Conservation (phyloP, 805 yeast species). For the Barnettozyma populi region DNA sequence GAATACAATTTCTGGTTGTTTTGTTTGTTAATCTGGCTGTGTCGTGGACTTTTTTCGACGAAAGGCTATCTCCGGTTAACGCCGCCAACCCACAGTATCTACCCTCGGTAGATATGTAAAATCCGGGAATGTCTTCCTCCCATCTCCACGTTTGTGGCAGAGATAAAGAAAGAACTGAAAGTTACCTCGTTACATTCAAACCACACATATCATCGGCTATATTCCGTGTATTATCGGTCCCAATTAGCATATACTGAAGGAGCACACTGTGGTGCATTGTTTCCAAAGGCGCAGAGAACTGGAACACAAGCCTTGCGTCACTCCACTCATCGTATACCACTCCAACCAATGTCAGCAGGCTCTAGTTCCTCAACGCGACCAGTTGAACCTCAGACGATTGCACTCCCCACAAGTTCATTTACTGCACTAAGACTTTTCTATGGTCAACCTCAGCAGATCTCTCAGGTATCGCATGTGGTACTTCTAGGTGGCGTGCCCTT, state of each 20-base stretch:
- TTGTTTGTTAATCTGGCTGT: not conserved
- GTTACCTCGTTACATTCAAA: too few relatives aligned
- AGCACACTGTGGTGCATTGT: not conserved
- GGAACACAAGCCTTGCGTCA: too few relatives aligned
- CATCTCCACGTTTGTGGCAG: not conserved
- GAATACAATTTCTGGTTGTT: not conserved
- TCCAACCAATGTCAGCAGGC: not conserved
- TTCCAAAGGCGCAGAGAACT: not conserved
- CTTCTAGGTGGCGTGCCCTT: conserved; percentile 57
- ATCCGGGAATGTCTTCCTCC: not conserved
- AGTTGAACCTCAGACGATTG: not conserved
- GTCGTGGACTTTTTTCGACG: not conserved
- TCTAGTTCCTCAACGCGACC: not conserved
- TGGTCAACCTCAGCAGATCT: conserved; percentile 42
- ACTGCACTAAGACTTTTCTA: conserved; percentile 56
- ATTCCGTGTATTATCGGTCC: too few relatives aligned
- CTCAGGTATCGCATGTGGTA: conserved; percentile 41
- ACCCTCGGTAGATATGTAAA: not conserved
- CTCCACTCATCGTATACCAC: not conserved
- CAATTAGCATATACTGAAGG: too few relatives aligned
- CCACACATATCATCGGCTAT: too few relatives aligned
- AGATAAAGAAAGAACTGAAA: too few relatives aligned
- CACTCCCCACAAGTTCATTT: conserved; percentile 48
- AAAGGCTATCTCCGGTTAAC: not conserved
- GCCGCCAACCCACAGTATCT: not conserved